Evolutionary conservation across 2,329 filamentous ascomycete genomes (phyloP).

Genomic region (Epicoccum nigrum): DNA sequence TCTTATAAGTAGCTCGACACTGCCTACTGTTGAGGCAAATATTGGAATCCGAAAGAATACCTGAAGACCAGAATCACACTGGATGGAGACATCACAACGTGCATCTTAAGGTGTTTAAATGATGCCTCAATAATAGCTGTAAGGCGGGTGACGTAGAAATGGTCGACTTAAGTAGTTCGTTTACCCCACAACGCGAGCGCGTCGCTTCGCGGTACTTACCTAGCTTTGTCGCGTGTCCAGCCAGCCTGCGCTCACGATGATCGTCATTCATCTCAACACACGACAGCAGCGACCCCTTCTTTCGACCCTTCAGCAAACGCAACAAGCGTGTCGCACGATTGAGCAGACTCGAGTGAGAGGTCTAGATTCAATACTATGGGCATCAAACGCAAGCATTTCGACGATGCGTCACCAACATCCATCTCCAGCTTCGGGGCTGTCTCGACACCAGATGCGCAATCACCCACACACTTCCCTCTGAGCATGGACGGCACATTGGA

Average conservation of each 20-base stretch:
- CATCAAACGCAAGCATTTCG: slow-evolving; percentile 65
- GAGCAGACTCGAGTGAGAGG: not conserved
- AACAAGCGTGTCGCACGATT: not conserved
- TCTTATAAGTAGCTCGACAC: too few species aligned
- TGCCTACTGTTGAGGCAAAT: too few species aligned
- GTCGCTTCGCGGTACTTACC: slow-evolving; percentile 21
- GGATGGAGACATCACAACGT: not conserved
- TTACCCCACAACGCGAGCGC: slow-evolving; percentile 31
- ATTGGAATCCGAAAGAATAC: too few species aligned
- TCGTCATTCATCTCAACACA: slow-evolving; percentile 17
- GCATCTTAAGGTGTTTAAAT: not conserved
- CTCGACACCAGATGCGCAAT: slow-evolving; percentile 40
- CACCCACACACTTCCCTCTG: slow-evolving; percentile 31
- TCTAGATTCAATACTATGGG: slow-evolving; percentile 51
- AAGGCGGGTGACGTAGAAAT: not conserved
- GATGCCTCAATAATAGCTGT: not conserved
- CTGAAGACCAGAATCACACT: too few species aligned
- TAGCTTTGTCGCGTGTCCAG: slow-evolving; percentile 23
- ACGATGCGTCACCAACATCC: slow-evolving; percentile 53
- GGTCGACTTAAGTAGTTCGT: not conserved
- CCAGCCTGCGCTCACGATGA: slow-evolving; percentile 36
- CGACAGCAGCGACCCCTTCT: not conserved
- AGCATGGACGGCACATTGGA: slow-evolving; percentile 32
- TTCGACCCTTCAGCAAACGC: not conserved
- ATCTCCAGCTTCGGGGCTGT: slow-evolving; percentile 46